Percentiles rank a stretch among this genome's conserved stretches.
Conservation (phyloP, 371 early-diverging fungal species). For the Dentiscutata heterogama region DNA sequence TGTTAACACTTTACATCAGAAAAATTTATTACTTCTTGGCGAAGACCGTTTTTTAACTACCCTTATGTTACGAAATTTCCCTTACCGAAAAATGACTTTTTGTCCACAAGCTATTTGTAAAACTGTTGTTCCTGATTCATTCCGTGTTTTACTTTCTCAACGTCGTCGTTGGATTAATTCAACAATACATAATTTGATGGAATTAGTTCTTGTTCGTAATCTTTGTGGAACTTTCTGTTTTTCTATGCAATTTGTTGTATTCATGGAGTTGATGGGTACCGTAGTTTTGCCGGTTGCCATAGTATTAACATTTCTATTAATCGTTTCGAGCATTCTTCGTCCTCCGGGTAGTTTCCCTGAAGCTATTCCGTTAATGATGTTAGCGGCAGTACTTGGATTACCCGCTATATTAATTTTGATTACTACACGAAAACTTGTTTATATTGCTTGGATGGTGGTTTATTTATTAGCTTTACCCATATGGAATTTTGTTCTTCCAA, state of each 20-base stretch:
- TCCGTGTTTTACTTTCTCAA: slow-evolving; percentile 83
- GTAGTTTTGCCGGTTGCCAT: slow-evolving; percentile 88
- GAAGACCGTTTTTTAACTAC: slow-evolving; percentile 98
- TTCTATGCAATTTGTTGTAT: slow-evolving; percentile 89
- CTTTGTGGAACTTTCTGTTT: slow-evolving; percentile 90
- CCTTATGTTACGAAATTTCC: slow-evolving; percentile 93
- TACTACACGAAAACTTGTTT: background rate
- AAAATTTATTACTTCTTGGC: slow-evolving; percentile 94
- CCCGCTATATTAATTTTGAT: background rate
- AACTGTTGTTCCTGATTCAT: slow-evolving; percentile 86
- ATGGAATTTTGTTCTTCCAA: slow-evolving; percentile 98
- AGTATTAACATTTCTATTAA: slow-evolving; percentile 19
- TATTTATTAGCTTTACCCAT: slow-evolving; percentile 95
- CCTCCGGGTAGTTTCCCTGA: background rate
- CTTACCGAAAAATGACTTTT: slow-evolving; percentile 92
- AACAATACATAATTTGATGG: slow-evolving; percentile 92
- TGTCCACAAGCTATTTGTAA: slow-evolving; percentile 90
- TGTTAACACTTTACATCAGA: slow-evolving; percentile 94
- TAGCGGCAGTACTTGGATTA: background rate
- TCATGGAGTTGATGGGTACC: slow-evolving; percentile 87
- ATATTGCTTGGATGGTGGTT: slow-evolving; percentile 53
- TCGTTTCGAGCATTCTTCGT: too few relatives aligned
- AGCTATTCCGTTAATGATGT: background rate
- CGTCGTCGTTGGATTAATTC: slow-evolving; percentile 95
- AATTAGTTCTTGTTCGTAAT: slow-evolving; percentile 86